Percentiles rank a stretch among this genome's conserved stretches.
Evolutionary conservation across 257 asterid genomes (phyloP).

Genomic region (Ligustrum vulgare): DNA sequence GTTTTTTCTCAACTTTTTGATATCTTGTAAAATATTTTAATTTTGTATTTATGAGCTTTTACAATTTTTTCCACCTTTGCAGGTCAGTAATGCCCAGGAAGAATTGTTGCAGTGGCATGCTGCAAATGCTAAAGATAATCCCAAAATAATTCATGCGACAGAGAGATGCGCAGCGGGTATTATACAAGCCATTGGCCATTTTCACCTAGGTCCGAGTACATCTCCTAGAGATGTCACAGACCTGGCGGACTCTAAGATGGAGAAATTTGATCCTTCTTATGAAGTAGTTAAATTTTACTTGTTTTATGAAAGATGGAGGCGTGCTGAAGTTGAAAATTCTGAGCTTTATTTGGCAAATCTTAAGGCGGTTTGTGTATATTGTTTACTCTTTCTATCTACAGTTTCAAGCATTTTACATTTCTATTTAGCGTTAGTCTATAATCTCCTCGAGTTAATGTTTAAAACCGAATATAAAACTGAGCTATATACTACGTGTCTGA

Average conservation of each 20-base stretch:
- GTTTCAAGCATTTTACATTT: slow-evolving; percentile 11
- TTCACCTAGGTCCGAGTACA: slow-evolving; percentile 79
- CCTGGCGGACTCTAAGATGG: slow-evolving; percentile 59
- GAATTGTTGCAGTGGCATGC: slow-evolving; percentile 96
- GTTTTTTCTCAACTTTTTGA: slow-evolving; percentile 16
- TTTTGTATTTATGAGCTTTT: slow-evolving; percentile 18
- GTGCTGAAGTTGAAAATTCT: slow-evolving; percentile 77
- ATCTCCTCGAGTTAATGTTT: background rate
- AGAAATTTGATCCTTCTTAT: slow-evolving; percentile 73
- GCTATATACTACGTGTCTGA: background rate
- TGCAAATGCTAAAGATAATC: slow-evolving; percentile 79
- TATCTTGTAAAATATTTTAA: slow-evolving; percentile 14
- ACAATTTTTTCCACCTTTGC: slow-evolving; percentile 17
- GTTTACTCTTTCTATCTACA: slow-evolving; percentile 15
- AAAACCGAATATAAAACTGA: background rate
- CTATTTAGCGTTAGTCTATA: background rate
- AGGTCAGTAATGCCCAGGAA: slow-evolving; percentile 98
- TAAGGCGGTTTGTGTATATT: slow-evolving; percentile 71
- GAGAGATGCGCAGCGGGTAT: slow-evolving; percentile 99
- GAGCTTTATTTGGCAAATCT: slow-evolving; percentile 66
- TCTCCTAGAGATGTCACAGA: slow-evolving; percentile 80
- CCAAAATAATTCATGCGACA: slow-evolving; percentile 78
- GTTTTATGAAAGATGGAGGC: slow-evolving; percentile 89
- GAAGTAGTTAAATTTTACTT: slow-evolving; percentile 82
- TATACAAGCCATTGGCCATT: slow-evolving; percentile 90